Conservation (phyloP, 768 basidiomycete species). For the Lactarius deliciosus region DNA sequence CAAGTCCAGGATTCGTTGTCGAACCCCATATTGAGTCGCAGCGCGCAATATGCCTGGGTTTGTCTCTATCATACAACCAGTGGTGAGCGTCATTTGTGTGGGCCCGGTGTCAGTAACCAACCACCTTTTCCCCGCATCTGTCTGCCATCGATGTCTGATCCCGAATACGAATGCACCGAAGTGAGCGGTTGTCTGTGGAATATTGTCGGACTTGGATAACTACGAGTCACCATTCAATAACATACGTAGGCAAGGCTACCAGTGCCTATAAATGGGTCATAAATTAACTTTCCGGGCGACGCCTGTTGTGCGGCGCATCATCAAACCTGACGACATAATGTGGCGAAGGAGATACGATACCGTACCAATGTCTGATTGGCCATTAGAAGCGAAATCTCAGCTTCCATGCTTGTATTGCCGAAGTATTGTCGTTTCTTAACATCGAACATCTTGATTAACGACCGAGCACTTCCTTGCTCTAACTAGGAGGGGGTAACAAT, state of each 20-base stretch:
- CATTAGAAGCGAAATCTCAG: constrained; percentile 94
- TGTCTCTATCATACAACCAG: constrained; percentile 33
- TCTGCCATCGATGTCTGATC: constrained; percentile 95
- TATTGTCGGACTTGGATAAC: background rate
- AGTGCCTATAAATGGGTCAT: constrained; percentile 95
- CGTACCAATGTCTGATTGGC: constrained; percentile 84
- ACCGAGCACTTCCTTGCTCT: constrained; percentile 64
- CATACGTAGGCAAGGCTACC: constrained; percentile 88
- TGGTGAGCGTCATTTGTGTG: background rate
- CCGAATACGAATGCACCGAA: constrained; percentile 88
- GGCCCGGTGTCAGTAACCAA: background rate
- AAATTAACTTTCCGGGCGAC: constrained; percentile 83
- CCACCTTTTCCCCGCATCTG: constrained; percentile 94
- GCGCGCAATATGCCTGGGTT: constrained; percentile 75
- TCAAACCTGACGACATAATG: background rate
- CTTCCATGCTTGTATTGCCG: constrained; percentile 98
- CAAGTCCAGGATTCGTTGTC: constrained; percentile 72
- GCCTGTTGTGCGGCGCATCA: constrained; percentile 49
- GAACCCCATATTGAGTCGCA: constrained; percentile 80
- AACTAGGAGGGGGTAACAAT: constrained; percentile 41
- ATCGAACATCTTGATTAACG: constrained; percentile 67
- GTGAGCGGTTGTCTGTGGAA: constrained; percentile 69
- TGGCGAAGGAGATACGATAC: constrained; percentile 34
- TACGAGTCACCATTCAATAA: constrained; percentile 15
- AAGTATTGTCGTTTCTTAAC: constrained; percentile 89